Evolutionary conservation across 768 basidiomycete species (phyloP).

Genomic region (Lentinula boryana): DNA sequence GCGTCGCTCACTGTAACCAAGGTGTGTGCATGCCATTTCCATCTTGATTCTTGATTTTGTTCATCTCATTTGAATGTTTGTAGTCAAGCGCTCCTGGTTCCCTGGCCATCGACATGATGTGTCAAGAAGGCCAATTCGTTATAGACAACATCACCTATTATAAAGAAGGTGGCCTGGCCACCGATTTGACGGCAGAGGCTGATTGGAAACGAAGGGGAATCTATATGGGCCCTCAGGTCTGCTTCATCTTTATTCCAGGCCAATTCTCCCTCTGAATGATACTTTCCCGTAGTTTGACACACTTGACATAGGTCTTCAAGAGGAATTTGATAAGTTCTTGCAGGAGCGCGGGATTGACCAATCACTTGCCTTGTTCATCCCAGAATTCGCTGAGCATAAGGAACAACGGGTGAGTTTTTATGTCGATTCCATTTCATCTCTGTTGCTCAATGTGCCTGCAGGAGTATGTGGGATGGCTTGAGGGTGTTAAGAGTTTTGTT

Average conservation of each 20-base stretch:
- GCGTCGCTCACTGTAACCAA: slow-evolving; percentile 83
- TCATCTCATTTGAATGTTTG: background rate
- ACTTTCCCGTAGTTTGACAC: slow-evolving; percentile 65
- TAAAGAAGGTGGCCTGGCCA: slow-evolving; percentile 61
- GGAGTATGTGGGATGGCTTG: slow-evolving; percentile 93
- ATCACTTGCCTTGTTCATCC: slow-evolving; percentile 76
- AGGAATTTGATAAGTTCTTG: slow-evolving; percentile 87
- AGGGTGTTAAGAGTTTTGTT: slow-evolving; percentile 76
- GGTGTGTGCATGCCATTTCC: slow-evolving; percentile 28
- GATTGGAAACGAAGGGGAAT: slow-evolving; percentile 91
- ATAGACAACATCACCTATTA: slow-evolving; percentile 91
- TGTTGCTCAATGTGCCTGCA: slow-evolving; percentile 21
- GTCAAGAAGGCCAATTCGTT: slow-evolving; percentile 76
- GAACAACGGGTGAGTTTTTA: slow-evolving; percentile 74
- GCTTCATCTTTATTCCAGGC: slow-evolving; percentile 6
- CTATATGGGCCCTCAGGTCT: slow-evolving; percentile 87
- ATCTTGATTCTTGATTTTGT: background rate
- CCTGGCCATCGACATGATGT: slow-evolving; percentile 71
- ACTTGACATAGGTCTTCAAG: slow-evolving; percentile 81
- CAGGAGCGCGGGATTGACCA: slow-evolving; percentile 88
- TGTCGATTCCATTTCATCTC: background rate
- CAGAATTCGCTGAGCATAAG: slow-evolving; percentile 83
- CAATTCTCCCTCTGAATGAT: background rate
- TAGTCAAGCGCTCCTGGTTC: slow-evolving; percentile 56
- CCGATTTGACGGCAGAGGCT: slow-evolving; percentile 77